Evolutionary conservation across 2,329 filamentous ascomycete genomes (phyloP), one percentile per base, ranked within the genome.

Genomic region (Nannizziopsis arthrosporioides): DNA sequence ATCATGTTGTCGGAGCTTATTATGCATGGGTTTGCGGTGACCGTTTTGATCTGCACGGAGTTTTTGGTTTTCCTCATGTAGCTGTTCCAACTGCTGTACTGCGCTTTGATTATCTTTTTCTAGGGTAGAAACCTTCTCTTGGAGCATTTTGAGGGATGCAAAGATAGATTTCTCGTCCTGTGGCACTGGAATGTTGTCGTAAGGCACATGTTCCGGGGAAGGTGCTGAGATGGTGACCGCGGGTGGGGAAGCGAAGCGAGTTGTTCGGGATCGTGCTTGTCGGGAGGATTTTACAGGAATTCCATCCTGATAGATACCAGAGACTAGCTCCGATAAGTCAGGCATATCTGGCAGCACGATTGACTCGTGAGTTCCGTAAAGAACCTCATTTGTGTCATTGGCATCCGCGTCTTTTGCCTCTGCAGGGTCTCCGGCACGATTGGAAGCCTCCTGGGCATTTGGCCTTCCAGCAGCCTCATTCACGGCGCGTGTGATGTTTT

Each of bases 81-180:
- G 66, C 19, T 74, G 70, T 40, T 75, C 69, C 12, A 75, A 61
- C 50, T 63, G 68, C 55, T 63, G 68, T 51, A 76, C 72, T 5
- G 64, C 61, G 43, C 75, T 70, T 5, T 69, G 70, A 48, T 76
- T 77, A 52, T 76, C 73, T 45, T 67, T 63, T 56, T 82, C 77
- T 41, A 81, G 65, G 43, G 74, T 68, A 0, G 70, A 65, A 36
- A 80, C 70, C 56, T 75, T 77, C 37, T 78, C 76, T 54, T 79
- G 72, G 9, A 81, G 62, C 14, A 77, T 63, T 45, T 78, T 71
- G 12, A 82, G 64, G 9, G 76, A 77, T n/a, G 75, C 69, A 56
- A 78, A 79, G 42, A 82, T 72, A 2, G 73, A 74, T 59, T 81
- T 79, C 53, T 82, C 79, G 42, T 82, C 77, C 10, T 75, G 70